A percentile compares a stretch with the other conserved stretches of the same genome.
phyloP scores from a whole-genome alignment of 2,329 filamentous ascomycete genomes.

The Epichloe scottii region DNA sequence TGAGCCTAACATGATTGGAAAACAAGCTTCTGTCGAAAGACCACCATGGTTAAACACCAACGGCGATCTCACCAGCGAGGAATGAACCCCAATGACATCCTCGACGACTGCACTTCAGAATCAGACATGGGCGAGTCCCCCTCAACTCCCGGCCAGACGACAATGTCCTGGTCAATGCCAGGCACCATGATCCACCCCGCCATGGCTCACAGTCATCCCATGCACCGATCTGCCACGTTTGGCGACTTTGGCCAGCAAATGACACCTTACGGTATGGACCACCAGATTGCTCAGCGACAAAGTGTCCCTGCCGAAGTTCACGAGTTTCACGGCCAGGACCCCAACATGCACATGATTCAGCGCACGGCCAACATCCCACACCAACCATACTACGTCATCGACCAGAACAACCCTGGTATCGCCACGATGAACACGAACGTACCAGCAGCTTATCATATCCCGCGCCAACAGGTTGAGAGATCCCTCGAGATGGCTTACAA shows the following conservation, averaged over 20 bases:
- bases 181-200: slow-evolving; percentile 26
- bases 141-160: slow-evolving; percentile 41
- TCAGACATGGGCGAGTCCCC: slow-evolving; percentile 47
- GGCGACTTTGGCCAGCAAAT: slow-evolving; percentile 41
- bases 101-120: slow-evolving; percentile 42
- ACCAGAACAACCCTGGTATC: slow-evolving; percentile 48
- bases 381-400: slow-evolving; percentile 44
- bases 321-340: slow-evolving; percentile 33
- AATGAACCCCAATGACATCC: slow-evolving; percentile 38
- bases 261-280: slow-evolving; percentile 28
- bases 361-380: slow-evolving; percentile 34
- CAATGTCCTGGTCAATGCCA: slow-evolving; percentile 38
- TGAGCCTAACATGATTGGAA: not conserved
- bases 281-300: slow-evolving; percentile 32
- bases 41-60: slow-evolving; percentile 58
- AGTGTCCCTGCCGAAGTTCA: slow-evolving; percentile 31
- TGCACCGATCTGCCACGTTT: slow-evolving; percentile 43
- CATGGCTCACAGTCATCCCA: slow-evolving; percentile 23
- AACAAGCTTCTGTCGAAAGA: slow-evolving; percentile 56
- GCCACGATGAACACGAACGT: slow-evolving; percentile 47
- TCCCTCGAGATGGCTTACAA: slow-evolving; percentile 39
- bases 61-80: slow-evolving; percentile 48
- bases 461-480: slow-evolving; percentile 34
- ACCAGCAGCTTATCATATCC: slow-evolving; percentile 38
- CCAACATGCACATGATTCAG: slow-evolving; percentile 34